Conservation (phyloP, 805 yeast species). For the Debaryomyces maramus region DNA sequence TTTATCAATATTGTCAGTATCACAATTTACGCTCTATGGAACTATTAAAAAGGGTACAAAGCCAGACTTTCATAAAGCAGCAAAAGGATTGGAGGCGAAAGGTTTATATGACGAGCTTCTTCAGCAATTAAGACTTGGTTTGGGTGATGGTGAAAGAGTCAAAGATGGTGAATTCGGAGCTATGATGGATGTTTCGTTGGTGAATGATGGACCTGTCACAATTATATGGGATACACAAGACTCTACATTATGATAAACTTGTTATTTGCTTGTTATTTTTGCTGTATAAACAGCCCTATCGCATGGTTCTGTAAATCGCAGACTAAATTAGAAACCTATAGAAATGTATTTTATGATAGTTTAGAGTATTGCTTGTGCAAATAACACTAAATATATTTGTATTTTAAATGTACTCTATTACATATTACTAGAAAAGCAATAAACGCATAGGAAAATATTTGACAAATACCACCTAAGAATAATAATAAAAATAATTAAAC, state of each 20-base stretch:
- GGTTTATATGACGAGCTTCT: conserved; percentile 57
- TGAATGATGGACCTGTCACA: conserved; percentile 94
- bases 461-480: too few relatives aligned
- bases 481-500: not conserved
- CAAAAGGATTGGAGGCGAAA: conserved; percentile 64
- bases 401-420: too few relatives aligned
- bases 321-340: too few relatives aligned
- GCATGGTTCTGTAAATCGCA: too few relatives aligned
- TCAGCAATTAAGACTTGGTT: conserved; percentile 41
- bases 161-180: conserved; percentile 93
- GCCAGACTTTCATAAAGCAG: conserved; percentile 93
- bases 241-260: conserved; percentile 9
- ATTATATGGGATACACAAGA: conserved; percentile 74
- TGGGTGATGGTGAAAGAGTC: conserved; percentile 62
- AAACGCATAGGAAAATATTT: too few relatives aligned
- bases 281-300: too few relatives aligned
- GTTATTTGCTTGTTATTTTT: too few relatives aligned
- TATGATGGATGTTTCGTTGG: conserved; percentile 90
- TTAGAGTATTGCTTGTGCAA: too few relatives aligned
- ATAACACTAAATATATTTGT: too few relatives aligned
- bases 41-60: conserved; percentile 87
- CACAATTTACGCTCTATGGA: conserved; percentile 90
- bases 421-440: too few relatives aligned
- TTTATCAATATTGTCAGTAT: conserved; percentile 80
- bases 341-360: too few relatives aligned